phyloP scores from a whole-genome alignment of 2,329 filamentous ascomycete genomes.

The Coniella vitis region DNA sequence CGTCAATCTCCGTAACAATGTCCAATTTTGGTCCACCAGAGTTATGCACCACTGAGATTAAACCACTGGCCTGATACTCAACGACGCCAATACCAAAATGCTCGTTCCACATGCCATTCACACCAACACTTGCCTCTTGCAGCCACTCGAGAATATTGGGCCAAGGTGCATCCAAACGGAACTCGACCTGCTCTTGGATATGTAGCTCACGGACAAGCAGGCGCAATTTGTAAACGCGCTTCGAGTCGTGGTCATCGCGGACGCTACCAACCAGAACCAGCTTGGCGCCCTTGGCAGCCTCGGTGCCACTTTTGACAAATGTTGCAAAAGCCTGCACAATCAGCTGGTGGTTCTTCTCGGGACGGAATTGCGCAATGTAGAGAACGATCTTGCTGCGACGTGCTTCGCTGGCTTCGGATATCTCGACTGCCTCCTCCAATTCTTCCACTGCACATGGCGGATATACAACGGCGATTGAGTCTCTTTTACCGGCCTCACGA shows the following conservation, averaged over 20 bases:
- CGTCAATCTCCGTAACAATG: constrained; percentile 78
- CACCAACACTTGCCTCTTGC: constrained; percentile 69
- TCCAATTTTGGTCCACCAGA: constrained; percentile 90
- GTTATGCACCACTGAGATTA: constrained; percentile 89
- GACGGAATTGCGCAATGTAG: constrained; percentile 95
- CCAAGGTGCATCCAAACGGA: constrained; percentile 87
- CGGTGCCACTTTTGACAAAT: constrained; percentile 54
- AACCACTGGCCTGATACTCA: constrained; percentile 91
- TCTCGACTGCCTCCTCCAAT: constrained; percentile 65
- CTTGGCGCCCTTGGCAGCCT: constrained; percentile 49
- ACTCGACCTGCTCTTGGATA: constrained; percentile 77
- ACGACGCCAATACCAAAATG: constrained; percentile 98
- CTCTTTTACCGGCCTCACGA: constrained; percentile 33
- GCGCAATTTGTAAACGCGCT: constrained; percentile 79
- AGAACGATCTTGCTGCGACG: constrained; percentile 66
- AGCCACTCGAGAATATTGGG: constrained; percentile 77
- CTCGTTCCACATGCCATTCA: constrained; percentile 99
- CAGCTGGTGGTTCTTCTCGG: constrained; percentile 91
- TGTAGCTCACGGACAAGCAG: constrained; percentile 80
- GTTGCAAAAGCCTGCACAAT: constrained; percentile 78
- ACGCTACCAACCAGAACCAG: constrained; percentile 88
- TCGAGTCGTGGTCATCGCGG: constrained; percentile 74
- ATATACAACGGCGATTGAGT: constrained; percentile 71
- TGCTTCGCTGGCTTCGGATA: constrained; percentile 62
- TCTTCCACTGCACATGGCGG: constrained; percentile 88